Base-by-base conservation (phyloP, 1,284 basidiomycete species). In the Trichosporon faecale region DNA sequence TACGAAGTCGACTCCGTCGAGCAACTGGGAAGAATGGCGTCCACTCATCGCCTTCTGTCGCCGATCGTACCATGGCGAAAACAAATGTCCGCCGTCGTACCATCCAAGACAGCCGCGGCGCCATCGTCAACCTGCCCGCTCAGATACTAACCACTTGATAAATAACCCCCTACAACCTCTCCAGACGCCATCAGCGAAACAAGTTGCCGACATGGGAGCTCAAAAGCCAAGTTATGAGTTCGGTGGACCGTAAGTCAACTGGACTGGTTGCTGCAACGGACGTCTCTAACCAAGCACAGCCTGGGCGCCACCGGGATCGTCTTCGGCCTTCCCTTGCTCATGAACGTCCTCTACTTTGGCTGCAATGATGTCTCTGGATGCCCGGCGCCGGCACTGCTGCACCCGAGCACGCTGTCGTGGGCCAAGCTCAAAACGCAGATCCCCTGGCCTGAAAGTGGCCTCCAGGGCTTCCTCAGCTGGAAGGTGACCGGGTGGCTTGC, bases 301-400 rank as follows among this genome's bases (percentile, higher is more conserved):
- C 16, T 68, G 12, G 67, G 67, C 14, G 67, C 67, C 2, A 25
- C 67, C 2, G 67, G 31, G 29, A 68, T 68, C 33, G 44, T 64
- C 16, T 64, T 68, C 16, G 67, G 67, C 8, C 67, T 64, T 3
- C 67, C 67, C 0, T 12, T 64, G 21, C 29, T 68, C 5, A 31
- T 68, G 31, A 64, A 68, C 31, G 44, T 64, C 18, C 44, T 68
- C 14, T 68, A 64, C 46, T 64, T 68, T 37, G 67, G 44, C 12
- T 68, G 67, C 46, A 68, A 68, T 33, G 67, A 68, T 14, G 46
- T 68, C 16, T 64, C 61, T 25, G 67, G 67, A 12, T 68, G 67
- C 18, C 67, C 67, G 2, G 61, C 61, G 4, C 67, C 67, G 1
- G 67, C 67, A 9, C 23, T 55, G 7, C 67, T 64, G 33, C 11